Evolutionary conservation across 208 protist species (phyloP).

Genomic region (Crithidia bombi): DNA sequence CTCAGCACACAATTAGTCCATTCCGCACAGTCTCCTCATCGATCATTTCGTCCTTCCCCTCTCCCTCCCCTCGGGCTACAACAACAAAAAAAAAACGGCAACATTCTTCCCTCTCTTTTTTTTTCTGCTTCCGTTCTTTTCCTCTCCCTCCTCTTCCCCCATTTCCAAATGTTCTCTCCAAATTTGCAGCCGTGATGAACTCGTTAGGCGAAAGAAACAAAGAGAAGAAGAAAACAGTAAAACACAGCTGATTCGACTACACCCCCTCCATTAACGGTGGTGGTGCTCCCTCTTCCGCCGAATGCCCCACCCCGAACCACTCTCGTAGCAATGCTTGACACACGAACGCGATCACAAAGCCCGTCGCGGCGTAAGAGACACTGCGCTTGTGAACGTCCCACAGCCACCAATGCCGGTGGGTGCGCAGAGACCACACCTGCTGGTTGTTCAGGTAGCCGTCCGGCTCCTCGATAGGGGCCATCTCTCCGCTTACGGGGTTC

Average conservation of each 20-base stretch:
- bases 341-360: slow-evolving; percentile 49
- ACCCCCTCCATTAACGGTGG: background rate
- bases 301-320: slow-evolving; percentile 30
- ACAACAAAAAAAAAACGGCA: background rate
- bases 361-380: slow-evolving; percentile 55
- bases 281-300: background rate
- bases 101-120: too few relatives aligned
- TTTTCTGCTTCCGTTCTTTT: too few relatives aligned
- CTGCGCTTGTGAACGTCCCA: slow-evolving; percentile 67
- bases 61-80: too few relatives aligned
- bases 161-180: too few relatives aligned
- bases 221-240: too few relatives aligned
- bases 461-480: slow-evolving; percentile 23
- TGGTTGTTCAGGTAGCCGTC: slow-evolving; percentile 46
- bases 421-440: slow-evolving; percentile 66
- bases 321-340: slow-evolving; percentile 46
- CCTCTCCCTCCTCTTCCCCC: too few relatives aligned
- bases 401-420: slow-evolving; percentile 74
- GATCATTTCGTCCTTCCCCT: too few relatives aligned
- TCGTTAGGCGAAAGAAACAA: too few relatives aligned
- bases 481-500: slow-evolving; percentile 8
- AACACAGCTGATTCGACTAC: background rate
- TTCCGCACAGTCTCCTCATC: too few relatives aligned
- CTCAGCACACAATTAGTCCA: too few relatives aligned
- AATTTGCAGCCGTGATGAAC: too few relatives aligned